These are phyloP conservation scores for Saposhnikovia divaricata DNA, from an alignment of 129 eudicot genomes.

Conservation along the genomic window DNA sequence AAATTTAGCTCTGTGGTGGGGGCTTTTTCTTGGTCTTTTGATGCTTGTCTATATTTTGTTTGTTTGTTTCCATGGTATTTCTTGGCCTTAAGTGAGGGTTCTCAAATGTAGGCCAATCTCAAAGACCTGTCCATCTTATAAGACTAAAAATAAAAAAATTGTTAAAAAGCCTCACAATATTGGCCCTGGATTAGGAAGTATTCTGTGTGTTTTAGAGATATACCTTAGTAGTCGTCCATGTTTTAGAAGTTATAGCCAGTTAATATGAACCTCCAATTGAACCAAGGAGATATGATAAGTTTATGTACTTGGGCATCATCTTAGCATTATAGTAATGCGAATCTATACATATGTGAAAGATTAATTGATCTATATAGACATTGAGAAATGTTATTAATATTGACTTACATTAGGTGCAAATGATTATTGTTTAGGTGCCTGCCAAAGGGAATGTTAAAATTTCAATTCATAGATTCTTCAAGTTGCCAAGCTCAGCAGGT, in stretches of 20 bases:
- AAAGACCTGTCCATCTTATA: not conserved
- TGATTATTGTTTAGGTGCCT: slow-evolving; percentile 85
- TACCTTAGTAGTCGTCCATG: not conserved
- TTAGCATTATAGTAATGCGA: not conserved
- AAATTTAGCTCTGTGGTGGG: not conserved
- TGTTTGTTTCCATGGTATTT: not conserved
- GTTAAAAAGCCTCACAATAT: not conserved
- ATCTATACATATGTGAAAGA: not conserved
- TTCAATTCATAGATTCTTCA: slow-evolving; percentile 47
- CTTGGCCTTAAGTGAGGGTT: not conserved
- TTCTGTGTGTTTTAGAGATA: not conserved
- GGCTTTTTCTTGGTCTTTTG: not conserved
- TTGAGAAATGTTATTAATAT: not conserved
- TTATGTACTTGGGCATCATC: not conserved
- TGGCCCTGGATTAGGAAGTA: not conserved
- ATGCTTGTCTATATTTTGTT: not conserved
- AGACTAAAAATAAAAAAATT: not conserved
- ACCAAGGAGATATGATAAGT: not conserved
- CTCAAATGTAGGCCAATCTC: not conserved
- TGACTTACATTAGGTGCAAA: not conserved
- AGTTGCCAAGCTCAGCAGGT: slow-evolving; percentile 77
- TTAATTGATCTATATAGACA: not conserved
- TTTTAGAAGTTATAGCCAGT: not conserved
- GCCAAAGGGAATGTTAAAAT: slow-evolving; percentile 17
- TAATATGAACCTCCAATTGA: not conserved